Evolutionary conservation across 805 yeast species (phyloP), one percentile per base, ranked within the genome.

Genomic region (Yarrowia deformans): DNA sequence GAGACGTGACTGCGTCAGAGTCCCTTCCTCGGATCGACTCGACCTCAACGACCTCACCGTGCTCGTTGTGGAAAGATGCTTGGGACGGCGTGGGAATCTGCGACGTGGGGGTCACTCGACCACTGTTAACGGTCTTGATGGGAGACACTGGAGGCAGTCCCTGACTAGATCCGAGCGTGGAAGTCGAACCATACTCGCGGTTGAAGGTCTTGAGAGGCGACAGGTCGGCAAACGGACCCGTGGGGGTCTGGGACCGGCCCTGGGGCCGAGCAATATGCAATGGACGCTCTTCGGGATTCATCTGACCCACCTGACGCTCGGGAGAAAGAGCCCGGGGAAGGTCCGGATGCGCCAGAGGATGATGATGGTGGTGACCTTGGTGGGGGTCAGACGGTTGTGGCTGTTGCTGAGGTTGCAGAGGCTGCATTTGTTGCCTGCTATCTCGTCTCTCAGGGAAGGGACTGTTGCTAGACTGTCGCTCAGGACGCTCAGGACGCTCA

Each of bases 41-140:
- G 4, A n/a, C 67, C 8, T 63, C 68, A 7, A 49, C 68, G 0
- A 37, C 37, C 34, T 63, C 68, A 19, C 56, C 68, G 14, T 29
- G 66, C 66, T 60, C 66, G 14, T 60, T 60, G 42, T 60, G 49
- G 46, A 60, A 60, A 34, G 66, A 60, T 18, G 66, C 66, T 19
- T 60, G 50, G 3, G 50, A 45, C 10, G 66, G 66, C 1, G 66
- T 60, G 12, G 52, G 52, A n/a, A 60, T 60, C 43, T 43, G 66
- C 4, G 66, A 43, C 2, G 66, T 60, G 10, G 66, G 66, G 4
- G 64, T 56, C 35, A 60, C 66, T 34, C 66, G 42, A 34, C 66
- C 66, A 35, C 66, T 60, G 46, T 45, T 60, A 34, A 60, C 66
- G 1, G 66, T 60, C 35, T 60, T 60, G 52, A 60, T 60, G 37